Evolutionary conservation across 805 yeast genomes (phyloP), one percentile per base, ranked within the genome.

Genomic region (Yarrowia hollandica): DNA sequence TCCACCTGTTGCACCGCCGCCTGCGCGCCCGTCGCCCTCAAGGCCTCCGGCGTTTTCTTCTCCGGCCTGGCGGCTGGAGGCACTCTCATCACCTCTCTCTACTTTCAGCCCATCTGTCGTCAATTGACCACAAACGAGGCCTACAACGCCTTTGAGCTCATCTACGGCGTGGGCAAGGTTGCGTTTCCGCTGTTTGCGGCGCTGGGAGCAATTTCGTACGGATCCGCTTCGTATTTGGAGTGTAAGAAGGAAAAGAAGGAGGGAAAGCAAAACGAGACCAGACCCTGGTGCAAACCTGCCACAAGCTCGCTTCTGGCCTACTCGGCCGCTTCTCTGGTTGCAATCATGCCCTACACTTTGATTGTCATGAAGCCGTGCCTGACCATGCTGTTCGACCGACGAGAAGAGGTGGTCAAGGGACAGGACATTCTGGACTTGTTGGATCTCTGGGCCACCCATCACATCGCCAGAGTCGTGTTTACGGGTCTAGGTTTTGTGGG

Each of bases 11-110:
- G n/a, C n/a, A n/a, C n/a, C n/a, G n/a, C n/a, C 12, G 16, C 26
- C 30, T n/a, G 5, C 14, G 30, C 44, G 7, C 33, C 33, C n/a
- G 12, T 26, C 18, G 31, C 31, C 5, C 55, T 48, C 30, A 48
- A 48, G 16, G 21, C 16, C 39, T 21, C 55, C 3, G 55, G 55
- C 15, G 28, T 48, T 22, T 31, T 48, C 25, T 48, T 48, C 22
- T 48, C 55, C 2, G 55, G 55, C 7, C 55, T 48, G 11, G 55
- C 55, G 0, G 55, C 55, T 11, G 55, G 55, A 48, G 55, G 55
- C 15, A 48, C 55, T 9, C 55, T 48, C 34, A 22, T 48, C 19
- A 48, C 55, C 8, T 11, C 39, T 5, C 30, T 48, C 5, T 48
- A 48, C 9, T 16, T 48, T 4, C 35, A 9, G 7, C 55, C 55